Base-by-base conservation (phyloP, 352 stramenopile genomes). In the Pythium oligandrum region DNA sequence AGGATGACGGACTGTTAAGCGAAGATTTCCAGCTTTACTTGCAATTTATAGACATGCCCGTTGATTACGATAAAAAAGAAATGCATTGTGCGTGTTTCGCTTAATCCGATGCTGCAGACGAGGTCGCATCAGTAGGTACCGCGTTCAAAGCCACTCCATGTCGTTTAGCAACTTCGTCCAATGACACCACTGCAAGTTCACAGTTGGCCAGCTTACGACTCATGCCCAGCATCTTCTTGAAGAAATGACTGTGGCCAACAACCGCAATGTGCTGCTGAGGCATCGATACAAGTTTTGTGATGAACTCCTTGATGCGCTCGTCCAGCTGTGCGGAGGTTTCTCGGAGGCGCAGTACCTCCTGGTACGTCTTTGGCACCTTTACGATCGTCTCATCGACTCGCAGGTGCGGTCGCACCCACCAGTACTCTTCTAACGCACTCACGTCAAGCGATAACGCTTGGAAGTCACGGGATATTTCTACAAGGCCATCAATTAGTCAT, bases 221-320 rank as follows among this genome's bases (percentile, higher is more conserved):
- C 77, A 91, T 90, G 17, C 69, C 66, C 31, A 92, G 70, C 82
- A 91, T 86, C 11, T 78, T 75, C 55, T 92, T 95, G 66, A 95
- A 93, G 61, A 80, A 95, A 34, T 75, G 74, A 40, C 83, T 93
- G 63, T 95, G 84, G 17, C 84, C 80, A 32, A 95, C 79, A 44
- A 95, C 61, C 26, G 75, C 80, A 50, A 95, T 92, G 57, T 90
- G 75, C 35, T 69, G 49, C 52, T 92, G 68, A 9, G 80, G 80
- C 32, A 87, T 59, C 30, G 71, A 73, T n/a, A 51, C 50, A 4
- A 95, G 44, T 36, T 71, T 76, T 6, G 26, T 4, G 10, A 92
- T 51, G 47, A 95, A 89, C 31, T 68, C 66, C 12, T 66, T 57
- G 55, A 95, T 93, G n/a, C 84, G 71, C 30, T 43, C 55, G 31